These are phyloP conservation scores for Pseudocercospora crystallina DNA, from an alignment of 2,329 filamentous ascomycete species.

Conservation along the genomic window DNA sequence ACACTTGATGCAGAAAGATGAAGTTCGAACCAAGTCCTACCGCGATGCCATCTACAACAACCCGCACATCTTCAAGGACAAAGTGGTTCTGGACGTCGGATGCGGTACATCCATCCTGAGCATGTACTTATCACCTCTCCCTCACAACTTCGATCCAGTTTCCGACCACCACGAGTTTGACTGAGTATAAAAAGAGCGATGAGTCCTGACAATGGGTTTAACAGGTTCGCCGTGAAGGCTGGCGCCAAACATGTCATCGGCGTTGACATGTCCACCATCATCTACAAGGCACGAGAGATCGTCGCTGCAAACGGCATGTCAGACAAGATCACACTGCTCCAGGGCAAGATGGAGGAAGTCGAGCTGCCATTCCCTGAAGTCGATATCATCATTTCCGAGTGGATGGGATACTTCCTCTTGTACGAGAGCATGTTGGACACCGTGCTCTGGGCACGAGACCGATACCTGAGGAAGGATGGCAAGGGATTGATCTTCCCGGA, in stretches of 20 bases:
- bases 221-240: conserved; percentile 92
- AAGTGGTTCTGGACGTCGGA: conserved; percentile 93
- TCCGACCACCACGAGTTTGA: neutral
- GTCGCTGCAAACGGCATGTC: conserved; percentile 87
- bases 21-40: conserved; percentile 94
- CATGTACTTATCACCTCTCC: conserved; percentile 65
- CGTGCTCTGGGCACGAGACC: conserved; percentile 92
- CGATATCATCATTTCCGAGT: conserved; percentile 99
- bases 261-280: conserved; percentile 99
- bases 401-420: conserved; percentile 99
- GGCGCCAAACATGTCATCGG: conserved; percentile 98
- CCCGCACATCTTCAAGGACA: conserved; percentile 88
- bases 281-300: conserved; percentile 96
- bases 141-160: conserved; percentile 8
- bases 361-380: conserved; percentile 90
- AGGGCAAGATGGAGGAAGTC: conserved; percentile 99
- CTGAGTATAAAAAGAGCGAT: conserved; percentile 7
- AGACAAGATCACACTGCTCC: conserved; percentile 94
- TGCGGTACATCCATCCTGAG: conserved; percentile 97
- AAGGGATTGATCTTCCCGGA: conserved; percentile 85
- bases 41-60: conserved; percentile 98
- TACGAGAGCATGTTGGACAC: conserved; percentile 99
- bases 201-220: conserved; percentile 7
- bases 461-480: conserved; percentile 80
- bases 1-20: conserved; percentile 73